These are phyloP conservation scores for Botrytis byssoidea DNA, from an alignment of 2,329 filamentous ascomycete species.

Conservation along the genomic window DNA sequence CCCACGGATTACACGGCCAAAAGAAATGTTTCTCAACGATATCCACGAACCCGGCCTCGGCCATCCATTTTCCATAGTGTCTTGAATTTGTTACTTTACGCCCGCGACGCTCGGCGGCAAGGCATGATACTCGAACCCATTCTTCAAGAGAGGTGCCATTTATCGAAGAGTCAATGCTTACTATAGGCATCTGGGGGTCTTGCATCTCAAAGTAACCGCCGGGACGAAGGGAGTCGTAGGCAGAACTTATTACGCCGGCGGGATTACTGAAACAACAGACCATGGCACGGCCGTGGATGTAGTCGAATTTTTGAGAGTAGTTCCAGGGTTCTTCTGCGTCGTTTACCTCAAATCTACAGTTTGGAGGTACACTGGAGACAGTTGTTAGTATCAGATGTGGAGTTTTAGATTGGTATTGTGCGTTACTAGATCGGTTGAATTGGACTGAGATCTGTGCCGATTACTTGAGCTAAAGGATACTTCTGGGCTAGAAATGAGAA, in stretches of 20 bases:
- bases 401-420: neutral
- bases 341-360: conserved; percentile 52
- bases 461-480: conserved; percentile 36
- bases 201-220: conserved; percentile 26
- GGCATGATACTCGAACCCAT: conserved; percentile 12
- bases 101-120: conserved; percentile 13
- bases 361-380: conserved; percentile 43
- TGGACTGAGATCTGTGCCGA: conserved; percentile 37
- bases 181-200: conserved; percentile 17
- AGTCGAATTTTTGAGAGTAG: conserved; percentile 48
- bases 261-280: conserved; percentile 29
- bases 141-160: conserved; percentile 11
- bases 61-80: conserved; percentile 41
- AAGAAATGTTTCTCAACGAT: conserved; percentile 49
- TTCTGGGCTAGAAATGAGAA: conserved; percentile 20
- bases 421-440: conserved; percentile 34
- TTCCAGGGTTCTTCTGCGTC: conserved; percentile 52
- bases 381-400: neutral
- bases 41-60: conserved; percentile 53
- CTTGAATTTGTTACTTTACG: conserved; percentile 32
- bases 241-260: conserved; percentile 41
- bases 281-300: conserved; percentile 51
- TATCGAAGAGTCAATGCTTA: conserved; percentile 7
- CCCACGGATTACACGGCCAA: conserved; percentile 53
- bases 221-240: conserved; percentile 11